Percentiles rank a stretch among this genome's conserved stretches.
Conservation (phyloP, 306 rosid species). For the Fragaria ananassa region DNA sequence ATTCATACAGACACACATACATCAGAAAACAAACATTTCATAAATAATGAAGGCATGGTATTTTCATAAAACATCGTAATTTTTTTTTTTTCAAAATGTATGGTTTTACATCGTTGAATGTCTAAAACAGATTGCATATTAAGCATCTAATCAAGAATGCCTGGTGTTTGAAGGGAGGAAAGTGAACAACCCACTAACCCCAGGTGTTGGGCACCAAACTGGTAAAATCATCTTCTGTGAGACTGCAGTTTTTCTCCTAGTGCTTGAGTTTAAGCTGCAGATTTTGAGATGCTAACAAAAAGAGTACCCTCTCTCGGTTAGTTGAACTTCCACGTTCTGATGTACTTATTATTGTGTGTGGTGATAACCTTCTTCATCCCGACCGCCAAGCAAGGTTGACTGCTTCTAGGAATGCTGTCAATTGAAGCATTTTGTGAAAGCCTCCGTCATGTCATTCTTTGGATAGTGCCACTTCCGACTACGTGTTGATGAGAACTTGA, state of each 20-base stretch:
- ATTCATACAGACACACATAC: too few relatives aligned
- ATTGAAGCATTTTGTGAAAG: neutral
- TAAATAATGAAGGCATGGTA: too few relatives aligned
- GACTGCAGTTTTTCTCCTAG: neutral
- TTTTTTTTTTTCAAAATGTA: neutral
- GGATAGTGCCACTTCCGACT: neutral
- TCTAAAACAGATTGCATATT: neutral
- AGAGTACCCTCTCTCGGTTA: slow-evolving; percentile 16
- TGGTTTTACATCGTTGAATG: neutral
- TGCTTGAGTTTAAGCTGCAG: neutral
- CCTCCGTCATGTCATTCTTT: neutral
- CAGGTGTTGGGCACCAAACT: neutral
- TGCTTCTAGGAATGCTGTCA: slow-evolving; percentile 3
- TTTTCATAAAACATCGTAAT: neutral
- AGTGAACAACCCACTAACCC: neutral
- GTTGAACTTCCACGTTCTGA: slow-evolving; percentile 71
- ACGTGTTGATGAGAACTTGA: slow-evolving; percentile 21
- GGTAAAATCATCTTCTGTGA: neutral
- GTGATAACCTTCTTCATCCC: slow-evolving; percentile 92
- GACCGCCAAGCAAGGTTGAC: slow-evolving; percentile 57
- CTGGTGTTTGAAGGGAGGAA: neutral
- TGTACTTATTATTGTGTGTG: slow-evolving; percentile 49
- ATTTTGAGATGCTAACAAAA: neutral
- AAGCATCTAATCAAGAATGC: neutral
- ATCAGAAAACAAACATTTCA: too few relatives aligned